Evolutionary conservation across 192 early-diverging fungal species (phyloP).

Genomic region (Allomyces javanicus): DNA sequence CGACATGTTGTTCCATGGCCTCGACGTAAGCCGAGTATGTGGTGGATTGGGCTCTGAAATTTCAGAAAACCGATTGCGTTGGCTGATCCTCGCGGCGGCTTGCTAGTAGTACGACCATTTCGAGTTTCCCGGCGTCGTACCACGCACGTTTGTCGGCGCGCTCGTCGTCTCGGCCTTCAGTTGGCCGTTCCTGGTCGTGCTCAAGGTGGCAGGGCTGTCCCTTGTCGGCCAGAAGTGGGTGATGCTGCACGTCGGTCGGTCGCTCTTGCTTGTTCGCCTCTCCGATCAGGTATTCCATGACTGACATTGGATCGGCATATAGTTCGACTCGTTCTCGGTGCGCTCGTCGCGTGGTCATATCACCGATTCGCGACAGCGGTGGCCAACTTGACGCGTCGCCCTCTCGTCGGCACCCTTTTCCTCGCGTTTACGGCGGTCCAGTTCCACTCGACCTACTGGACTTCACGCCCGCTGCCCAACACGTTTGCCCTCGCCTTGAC

Average conservation of each 20-base stretch:
- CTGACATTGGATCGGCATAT: too few relatives aligned
- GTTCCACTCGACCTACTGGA: constrained; percentile 84
- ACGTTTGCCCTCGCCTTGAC: constrained; percentile 56
- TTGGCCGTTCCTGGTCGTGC: constrained; percentile 21
- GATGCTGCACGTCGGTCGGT: neutral
- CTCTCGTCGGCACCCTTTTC: constrained; percentile 8
- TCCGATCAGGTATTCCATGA: too few relatives aligned
- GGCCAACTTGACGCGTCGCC: too few relatives aligned
- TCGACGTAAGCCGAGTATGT: constrained; percentile 1
- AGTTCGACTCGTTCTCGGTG: too few relatives aligned
- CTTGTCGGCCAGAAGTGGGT: constrained; percentile 1
- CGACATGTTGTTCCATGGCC: constrained; percentile 51
- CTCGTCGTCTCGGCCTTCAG: constrained; percentile 29
- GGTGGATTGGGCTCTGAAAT: neutral
- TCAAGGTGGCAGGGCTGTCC: neutral
- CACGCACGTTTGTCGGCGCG: constrained; percentile 78
- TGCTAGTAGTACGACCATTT: constrained; percentile 57
- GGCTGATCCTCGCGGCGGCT: neutral
- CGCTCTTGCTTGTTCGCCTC: too few relatives aligned
- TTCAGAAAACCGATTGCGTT: neutral
- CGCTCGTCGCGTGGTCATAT: too few relatives aligned
- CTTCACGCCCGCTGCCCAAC: constrained; percentile 68
- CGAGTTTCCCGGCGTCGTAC: constrained; percentile 85
- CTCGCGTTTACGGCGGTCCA: constrained; percentile 37
- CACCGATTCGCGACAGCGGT: too few relatives aligned